These are phyloP conservation scores for Nicotiana tabacum DNA, from an alignment of 257 asterid species.

Conservation along the genomic window DNA sequence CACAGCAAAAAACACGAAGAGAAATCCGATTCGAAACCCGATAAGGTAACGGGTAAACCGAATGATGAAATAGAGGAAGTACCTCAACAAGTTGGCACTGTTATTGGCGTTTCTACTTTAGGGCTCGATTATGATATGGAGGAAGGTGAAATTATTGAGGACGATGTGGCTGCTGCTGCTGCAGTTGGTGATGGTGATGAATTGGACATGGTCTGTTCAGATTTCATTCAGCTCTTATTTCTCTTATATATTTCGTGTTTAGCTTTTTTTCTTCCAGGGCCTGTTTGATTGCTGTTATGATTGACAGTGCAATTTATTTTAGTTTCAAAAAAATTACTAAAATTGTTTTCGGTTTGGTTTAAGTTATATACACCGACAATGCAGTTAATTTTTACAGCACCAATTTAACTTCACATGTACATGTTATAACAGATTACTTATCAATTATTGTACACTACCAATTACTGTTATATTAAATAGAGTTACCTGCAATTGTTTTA, in stretches of 20 bases:
- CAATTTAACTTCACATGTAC: too few relatives aligned
- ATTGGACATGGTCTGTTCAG: conserved; percentile 63
- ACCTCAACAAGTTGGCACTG: conserved; percentile 27
- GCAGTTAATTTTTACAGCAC: too few relatives aligned
- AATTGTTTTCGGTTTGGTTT: too few relatives aligned
- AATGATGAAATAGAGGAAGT: conserved; percentile 4
- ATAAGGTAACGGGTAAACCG: not conserved
- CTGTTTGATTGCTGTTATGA: conserved; percentile 6
- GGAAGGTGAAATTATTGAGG: conserved; percentile 96
- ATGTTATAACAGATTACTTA: too few relatives aligned
- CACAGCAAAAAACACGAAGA: conserved; percentile 46
- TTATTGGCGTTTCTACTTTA: conserved; percentile 27
- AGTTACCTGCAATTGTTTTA: too few relatives aligned
- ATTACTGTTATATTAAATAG: too few relatives aligned
- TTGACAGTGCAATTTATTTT: not conserved
- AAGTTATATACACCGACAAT: too few relatives aligned
- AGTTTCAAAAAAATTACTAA: not conserved
- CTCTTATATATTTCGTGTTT: not conserved
- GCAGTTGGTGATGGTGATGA: conserved; percentile 17
- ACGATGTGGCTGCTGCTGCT: conserved; percentile 20
- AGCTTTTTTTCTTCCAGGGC: not conserved
- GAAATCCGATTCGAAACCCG: conserved; percentile 16
- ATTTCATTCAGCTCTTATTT: conserved; percentile 20
- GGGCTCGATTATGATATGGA: conserved; percentile 88
- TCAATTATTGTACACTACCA: too few relatives aligned